Evolutionary conservation across 768 basidiomycete genomes (phyloP).

Genomic region (Tylopilus felleus): DNA sequence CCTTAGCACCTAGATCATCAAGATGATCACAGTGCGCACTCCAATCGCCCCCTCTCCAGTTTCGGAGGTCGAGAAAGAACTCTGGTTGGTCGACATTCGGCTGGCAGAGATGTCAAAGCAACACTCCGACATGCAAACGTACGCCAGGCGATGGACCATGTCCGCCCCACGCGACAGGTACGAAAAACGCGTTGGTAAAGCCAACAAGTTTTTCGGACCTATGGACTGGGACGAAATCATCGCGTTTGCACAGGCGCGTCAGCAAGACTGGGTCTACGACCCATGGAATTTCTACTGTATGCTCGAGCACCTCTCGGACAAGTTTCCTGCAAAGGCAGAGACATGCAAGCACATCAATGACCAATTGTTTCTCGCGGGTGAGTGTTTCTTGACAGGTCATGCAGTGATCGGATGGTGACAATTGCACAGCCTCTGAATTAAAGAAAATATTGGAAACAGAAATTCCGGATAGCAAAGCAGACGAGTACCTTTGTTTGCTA

Average conservation of each 20-base stretch:
- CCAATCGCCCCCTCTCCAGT: neutral
- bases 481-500: neutral
- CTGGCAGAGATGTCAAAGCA: neutral
- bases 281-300: neutral
- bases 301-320: conserved; percentile 3
- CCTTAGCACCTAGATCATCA: neutral
- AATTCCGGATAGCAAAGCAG: neutral
- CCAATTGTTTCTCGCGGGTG: neutral
- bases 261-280: neutral
- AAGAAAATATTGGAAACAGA: neutral
- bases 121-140: neutral
- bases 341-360: neutral
- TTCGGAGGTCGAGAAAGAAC: neutral
- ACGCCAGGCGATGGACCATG: neutral
- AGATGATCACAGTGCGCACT: neutral
- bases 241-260: neutral
- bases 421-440: neutral
- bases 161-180: neutral
- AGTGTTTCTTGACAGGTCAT: neutral
- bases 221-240: conserved; percentile 4
- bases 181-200: neutral
- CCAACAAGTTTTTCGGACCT: neutral
- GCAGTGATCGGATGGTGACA: neutral
- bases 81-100: neutral
- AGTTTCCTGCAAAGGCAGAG: neutral